Base-by-base conservation (phyloP, 257 asterid species). In the Hygrophila difformis region DNA sequence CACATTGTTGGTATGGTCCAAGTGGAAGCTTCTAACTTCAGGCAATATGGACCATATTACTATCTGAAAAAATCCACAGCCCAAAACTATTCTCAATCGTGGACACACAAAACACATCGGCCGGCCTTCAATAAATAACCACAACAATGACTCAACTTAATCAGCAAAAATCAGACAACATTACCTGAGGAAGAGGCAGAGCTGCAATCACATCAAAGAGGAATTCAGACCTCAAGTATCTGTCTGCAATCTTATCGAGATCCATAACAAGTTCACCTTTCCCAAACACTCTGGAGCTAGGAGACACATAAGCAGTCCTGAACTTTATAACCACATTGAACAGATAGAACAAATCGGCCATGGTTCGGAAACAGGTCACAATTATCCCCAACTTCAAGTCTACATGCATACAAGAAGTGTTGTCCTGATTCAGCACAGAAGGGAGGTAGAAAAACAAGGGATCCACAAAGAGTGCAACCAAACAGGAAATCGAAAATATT, bases 131-230 rank as follows among this genome's bases (percentile, higher is more conserved):
- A n/a, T n/a, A n/a, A n/a, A n/a, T n/a, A n/a, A n/a, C n/a, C n/a
- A n/a, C n/a, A n/a, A n/a, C n/a, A n/a, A n/a, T n/a, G n/a, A n/a
- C n/a, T n/a, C n/a, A n/a, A n/a, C n/a, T n/a, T n/a, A n/a, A n/a
- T n/a, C n/a, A n/a, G n/a, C n/a, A n/a, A n/a, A n/a, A n/a, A n/a
- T n/a, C n/a, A n/a, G n/a, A n/a, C n/a, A n/a, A n/a, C n/a, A n/a
- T n/a, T n/a, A 91, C 99, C 97, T 91, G 97, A 46, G 99, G 99
- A 51, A 91, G 74, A 33, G 99, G 99, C 57, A 91, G 87, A 62
- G 86, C 82, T 0, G 99, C 72, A 47, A 91, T 93, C 67, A 91
- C 74, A 76, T 91, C 99, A 39, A 91, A 66, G 62, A 91, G 74
- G 48, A 91, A 91, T 40, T 91, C 70, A 74, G 54, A 72, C 68